A percentile compares a stretch with the other conserved stretches of the same genome.
phyloP scores from a whole-genome alignment of 1,139 yeast genomes.

The Lodderomyces metapsilosis region DNA sequence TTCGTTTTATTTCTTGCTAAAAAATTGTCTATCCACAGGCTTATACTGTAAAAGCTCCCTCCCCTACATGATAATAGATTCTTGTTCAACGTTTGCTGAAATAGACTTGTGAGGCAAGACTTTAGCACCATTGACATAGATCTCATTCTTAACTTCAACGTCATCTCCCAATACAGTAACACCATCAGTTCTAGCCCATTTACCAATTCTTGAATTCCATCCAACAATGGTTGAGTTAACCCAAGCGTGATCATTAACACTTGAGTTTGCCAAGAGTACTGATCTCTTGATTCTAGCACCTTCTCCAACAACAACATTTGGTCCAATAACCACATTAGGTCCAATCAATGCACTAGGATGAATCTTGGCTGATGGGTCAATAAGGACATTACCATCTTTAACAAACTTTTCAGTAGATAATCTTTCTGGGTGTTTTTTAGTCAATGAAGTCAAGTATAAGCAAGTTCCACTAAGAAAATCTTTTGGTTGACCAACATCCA shows the following conservation, averaged over 20 bases:
- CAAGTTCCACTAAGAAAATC: slow-evolving; percentile 97
- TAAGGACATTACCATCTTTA: slow-evolving; percentile 83
- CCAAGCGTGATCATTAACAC: slow-evolving; percentile 96
- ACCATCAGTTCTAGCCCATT: slow-evolving; percentile 99
- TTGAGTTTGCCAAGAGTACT: slow-evolving; percentile 86
- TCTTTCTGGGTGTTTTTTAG: slow-evolving; percentile 73
- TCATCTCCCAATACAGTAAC: slow-evolving; percentile 98
- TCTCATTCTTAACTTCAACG: slow-evolving; percentile 96
- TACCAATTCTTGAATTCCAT: slow-evolving; percentile 98
- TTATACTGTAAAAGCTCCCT: neutral
- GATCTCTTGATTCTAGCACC: slow-evolving; percentile 99
- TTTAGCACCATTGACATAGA: slow-evolving; percentile 98
- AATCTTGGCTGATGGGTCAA: slow-evolving; percentile 93
- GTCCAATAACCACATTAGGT: slow-evolving; percentile 97
- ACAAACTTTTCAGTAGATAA: slow-evolving; percentile 70
- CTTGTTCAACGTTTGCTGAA: slow-evolving; percentile 94
- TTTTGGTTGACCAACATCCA: slow-evolving; percentile 99
- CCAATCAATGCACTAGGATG: slow-evolving; percentile 95
- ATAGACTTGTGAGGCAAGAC: slow-evolving; percentile 98
- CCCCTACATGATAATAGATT: slow-evolving; percentile 89
- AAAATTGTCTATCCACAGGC: neutral
- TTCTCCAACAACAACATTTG: slow-evolving; percentile 92
- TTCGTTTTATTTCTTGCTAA: no score
- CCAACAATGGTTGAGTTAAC: slow-evolving; percentile 98
- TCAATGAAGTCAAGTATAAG: slow-evolving; percentile 81